Evolutionary conservation across 108 stramenopile species (phyloP).

Genomic region (Stephanodiscus minutulus): DNA sequence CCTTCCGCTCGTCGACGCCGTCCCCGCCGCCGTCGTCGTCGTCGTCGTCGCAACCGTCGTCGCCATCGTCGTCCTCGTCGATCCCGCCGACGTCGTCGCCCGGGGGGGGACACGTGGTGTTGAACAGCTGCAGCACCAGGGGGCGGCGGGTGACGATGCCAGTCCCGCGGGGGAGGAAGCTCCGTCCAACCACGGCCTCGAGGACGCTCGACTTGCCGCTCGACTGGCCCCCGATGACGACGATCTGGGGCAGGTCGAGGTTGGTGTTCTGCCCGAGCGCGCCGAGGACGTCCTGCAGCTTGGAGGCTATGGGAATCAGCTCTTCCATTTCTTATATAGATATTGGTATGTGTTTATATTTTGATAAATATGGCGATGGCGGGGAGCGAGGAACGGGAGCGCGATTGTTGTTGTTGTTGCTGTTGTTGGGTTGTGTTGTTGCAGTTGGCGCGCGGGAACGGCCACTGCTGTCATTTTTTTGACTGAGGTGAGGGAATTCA

Average conservation of each 20-base stretch:
- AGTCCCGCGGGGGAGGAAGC: slow-evolving; percentile 95
- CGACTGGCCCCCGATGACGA: slow-evolving; percentile 95
- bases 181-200: slow-evolving; percentile 92
- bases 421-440: too few relatives aligned
- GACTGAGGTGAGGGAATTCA: too few relatives aligned
- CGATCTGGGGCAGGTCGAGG: slow-evolving; percentile 98
- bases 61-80: slow-evolving; percentile 26
- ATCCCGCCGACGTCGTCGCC: slow-evolving; percentile 8
- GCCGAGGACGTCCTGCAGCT: slow-evolving; percentile 97
- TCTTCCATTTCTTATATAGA: slow-evolving; percentile 80
- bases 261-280: slow-evolving; percentile 89
- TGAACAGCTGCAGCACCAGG: slow-evolving; percentile 88
- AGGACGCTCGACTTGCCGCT: slow-evolving; percentile 96
- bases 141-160: slow-evolving; percentile 98
- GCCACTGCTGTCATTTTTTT: too few relatives aligned
- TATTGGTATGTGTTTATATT: background rate
- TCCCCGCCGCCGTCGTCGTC: slow-evolving; percentile 25
- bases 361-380: background rate
- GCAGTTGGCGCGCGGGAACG: too few relatives aligned
- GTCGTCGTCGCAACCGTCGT: slow-evolving; percentile 20
- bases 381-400: too few relatives aligned
- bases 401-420: too few relatives aligned
- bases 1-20: slow-evolving; percentile 19
- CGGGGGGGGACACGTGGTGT: slow-evolving; percentile 46
- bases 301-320: slow-evolving; percentile 97